Evolutionary conservation across 1,139 yeast species (phyloP), one percentile per base, ranked within the genome.

Genomic region (Pichia sp.): DNA sequence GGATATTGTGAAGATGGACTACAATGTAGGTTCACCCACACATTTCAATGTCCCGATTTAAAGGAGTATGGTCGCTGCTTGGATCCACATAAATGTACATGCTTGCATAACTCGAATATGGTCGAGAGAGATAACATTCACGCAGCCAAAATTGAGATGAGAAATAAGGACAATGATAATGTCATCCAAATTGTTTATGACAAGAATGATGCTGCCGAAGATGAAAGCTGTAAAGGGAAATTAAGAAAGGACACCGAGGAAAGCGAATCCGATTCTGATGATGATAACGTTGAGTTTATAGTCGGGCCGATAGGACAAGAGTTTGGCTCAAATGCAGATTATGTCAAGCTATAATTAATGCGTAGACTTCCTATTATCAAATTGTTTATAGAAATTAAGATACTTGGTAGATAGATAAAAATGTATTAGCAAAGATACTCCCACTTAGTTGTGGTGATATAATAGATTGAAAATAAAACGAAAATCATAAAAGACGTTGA

Each of bases 1-100:
- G 88, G 91, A 1, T 80, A 72, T 59, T 83, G 94, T 56, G 70
- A 63, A 21, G 55, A 72, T 26, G 94, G 94, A 0, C 53, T 58
- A 17, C 49, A 53, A 26, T 83, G 94, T 54, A 65, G 69, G 6
- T 67, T 72, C 39, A 57, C 70, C 28, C 94, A 83, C 55, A 59
- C 63, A 10, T 69, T 64, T 48, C 74, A 72, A 39, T 83, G 94
- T 55, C 93, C 94, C 0, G 91, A 82, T 51, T 74, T 67, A 47
- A 79, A 74, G 45, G 77, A 74, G 42, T 62, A 63, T 16, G 82
- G 82, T 12, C 51, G 48, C 16, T 83, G 94, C 56, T 64, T 72
- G 1, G 57, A 72, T 39, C 41, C 39, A 1, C 26, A 34, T 13
- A 25, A 15, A 10, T 46, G 48, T 28, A 33, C 30, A 8, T 42